A percentile compares a stretch with the other conserved stretches of the same genome.
phyloP scores from a whole-genome alignment of 306 rosid genomes.

The Cicer cuneatum region DNA sequence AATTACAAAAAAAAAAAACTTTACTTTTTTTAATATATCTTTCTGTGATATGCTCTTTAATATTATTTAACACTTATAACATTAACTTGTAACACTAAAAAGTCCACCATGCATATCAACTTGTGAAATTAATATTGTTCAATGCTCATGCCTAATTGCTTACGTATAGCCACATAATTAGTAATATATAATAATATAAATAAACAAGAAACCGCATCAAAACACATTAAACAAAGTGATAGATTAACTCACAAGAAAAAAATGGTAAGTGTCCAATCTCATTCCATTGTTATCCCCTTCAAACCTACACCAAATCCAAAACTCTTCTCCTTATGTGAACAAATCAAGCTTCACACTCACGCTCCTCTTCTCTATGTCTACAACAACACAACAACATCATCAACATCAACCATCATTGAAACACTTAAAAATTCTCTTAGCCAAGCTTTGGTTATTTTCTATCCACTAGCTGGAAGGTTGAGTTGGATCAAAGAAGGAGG shows the following conservation, averaged over 20 bases:
- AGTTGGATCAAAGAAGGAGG: slow-evolving; percentile 5
- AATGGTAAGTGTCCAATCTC: slow-evolving; percentile 37
- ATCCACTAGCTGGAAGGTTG: slow-evolving; percentile 56
- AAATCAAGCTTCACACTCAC: slow-evolving; percentile 53
- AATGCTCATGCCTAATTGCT: too few relatives aligned
- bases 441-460: slow-evolving; percentile 43
- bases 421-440: slow-evolving; percentile 34
- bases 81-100: too few relatives aligned
- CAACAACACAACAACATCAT: too few relatives aligned
- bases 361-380: slow-evolving; percentile 49
- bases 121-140: too few relatives aligned
- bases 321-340: slow-evolving; percentile 45
- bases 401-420: background rate
- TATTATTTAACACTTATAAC: too few relatives aligned
- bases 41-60: too few relatives aligned
- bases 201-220: background rate
- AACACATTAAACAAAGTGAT: background rate
- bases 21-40: too few relatives aligned
- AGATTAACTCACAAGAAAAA: background rate
- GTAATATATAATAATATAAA: too few relatives aligned
- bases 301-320: slow-evolving; percentile 34
- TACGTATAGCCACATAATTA: too few relatives aligned
- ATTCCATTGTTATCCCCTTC: slow-evolving; percentile 34
- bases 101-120: too few relatives aligned
- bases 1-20: too few relatives aligned